Conservation (phyloP, 139 green algal species). For the Nannochloris sp. region DNA sequence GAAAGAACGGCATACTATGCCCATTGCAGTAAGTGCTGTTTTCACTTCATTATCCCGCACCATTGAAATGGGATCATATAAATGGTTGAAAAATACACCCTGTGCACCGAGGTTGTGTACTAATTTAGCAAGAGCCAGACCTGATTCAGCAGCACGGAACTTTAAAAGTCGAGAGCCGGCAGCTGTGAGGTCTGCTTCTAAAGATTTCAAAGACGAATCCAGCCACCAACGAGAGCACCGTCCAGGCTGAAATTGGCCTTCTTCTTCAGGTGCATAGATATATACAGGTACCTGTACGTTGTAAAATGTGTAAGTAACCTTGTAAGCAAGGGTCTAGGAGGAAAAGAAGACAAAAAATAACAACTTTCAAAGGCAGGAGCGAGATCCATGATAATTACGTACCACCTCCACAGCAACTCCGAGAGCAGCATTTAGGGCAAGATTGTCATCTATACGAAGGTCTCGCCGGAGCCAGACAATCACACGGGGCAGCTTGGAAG, state of each 20-base stretch:
- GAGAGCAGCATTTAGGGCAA: slow-evolving; percentile 57
- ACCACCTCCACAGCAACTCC: slow-evolving; percentile 50
- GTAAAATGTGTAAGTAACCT: neutral
- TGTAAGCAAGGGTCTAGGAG: neutral
- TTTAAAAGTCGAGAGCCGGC: slow-evolving; percentile 61
- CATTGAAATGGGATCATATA: slow-evolving; percentile 91
- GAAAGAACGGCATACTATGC: slow-evolving; percentile 59
- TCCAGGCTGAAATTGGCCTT: slow-evolving; percentile 90
- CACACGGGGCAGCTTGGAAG: slow-evolving; percentile 7
- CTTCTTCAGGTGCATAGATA: slow-evolving; percentile 86
- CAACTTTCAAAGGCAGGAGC: no score
- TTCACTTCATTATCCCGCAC: slow-evolving; percentile 83
- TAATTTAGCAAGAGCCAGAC: slow-evolving; percentile 43
- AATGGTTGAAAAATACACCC: slow-evolving; percentile 87
- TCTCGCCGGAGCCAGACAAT: slow-evolving; percentile 74
- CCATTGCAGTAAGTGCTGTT: slow-evolving; percentile 33
- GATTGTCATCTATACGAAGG: slow-evolving; percentile 74
- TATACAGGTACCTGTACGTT: slow-evolving; percentile 68
- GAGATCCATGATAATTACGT: no score
- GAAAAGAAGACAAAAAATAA: neutral
- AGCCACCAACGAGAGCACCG: slow-evolving; percentile 69
- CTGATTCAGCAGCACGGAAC: slow-evolving; percentile 42
- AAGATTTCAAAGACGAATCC: slow-evolving; percentile 36
- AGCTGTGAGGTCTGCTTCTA: slow-evolving; percentile 43
- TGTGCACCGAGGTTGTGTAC: slow-evolving; percentile 46